Percentiles rank a stretch among this genome's conserved stretches.
These are phyloP conservation scores for Cryphonectria parasitica DNA, from an alignment of 2,329 filamentous ascomycete species.

Conservation along the genomic window DNA sequence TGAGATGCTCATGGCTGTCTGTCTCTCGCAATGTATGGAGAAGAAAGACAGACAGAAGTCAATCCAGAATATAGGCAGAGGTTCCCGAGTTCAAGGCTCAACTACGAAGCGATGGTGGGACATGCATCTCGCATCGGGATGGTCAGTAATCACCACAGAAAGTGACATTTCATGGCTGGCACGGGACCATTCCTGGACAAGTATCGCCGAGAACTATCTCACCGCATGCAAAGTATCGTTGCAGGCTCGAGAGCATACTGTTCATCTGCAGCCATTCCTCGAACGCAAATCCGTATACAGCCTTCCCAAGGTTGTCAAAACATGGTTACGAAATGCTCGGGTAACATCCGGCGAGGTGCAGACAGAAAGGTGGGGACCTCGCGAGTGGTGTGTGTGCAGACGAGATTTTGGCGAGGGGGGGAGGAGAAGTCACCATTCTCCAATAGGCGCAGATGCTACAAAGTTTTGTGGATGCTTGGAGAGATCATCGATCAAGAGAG, in stretches of 20 bases:
- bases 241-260: not conserved
- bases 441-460: not conserved
- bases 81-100: not conserved
- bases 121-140: not conserved
- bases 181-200: not conserved
- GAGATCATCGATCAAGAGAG: not conserved
- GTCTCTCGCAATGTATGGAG: not conserved
- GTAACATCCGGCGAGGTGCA: not conserved
- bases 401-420: not conserved
- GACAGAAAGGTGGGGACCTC: not conserved
- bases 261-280: not conserved
- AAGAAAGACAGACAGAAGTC: not conserved
- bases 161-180: not conserved
- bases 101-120: not conserved
- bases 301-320: not conserved
- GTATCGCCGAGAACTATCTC: not conserved
- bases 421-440: not conserved
- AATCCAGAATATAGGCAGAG: not conserved
- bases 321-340: not conserved
- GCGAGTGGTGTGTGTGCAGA: not conserved
- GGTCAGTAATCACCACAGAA: not conserved
- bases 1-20: not conserved
- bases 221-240: not conserved
- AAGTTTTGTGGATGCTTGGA: too few relatives aligned
- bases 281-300: too few relatives aligned